phyloP scores from a whole-genome alignment of 768 basidiomycete genomes.

The Baorangia bicolor region DNA sequence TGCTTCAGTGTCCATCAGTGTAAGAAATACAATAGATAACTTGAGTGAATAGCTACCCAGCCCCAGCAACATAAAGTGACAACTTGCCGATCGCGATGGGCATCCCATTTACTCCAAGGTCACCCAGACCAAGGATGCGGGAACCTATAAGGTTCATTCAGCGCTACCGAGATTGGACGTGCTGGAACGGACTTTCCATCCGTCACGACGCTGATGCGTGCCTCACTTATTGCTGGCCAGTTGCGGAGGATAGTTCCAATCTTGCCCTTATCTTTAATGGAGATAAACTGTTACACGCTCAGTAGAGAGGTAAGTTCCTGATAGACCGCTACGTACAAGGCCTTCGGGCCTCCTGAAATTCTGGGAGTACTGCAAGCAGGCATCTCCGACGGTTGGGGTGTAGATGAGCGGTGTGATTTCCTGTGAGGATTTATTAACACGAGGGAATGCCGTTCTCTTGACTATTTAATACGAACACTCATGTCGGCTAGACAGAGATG shows the following conservation, averaged over 20 bases:
- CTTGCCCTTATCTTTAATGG: conserved; percentile 80
- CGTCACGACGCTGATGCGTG: conserved; percentile 90
- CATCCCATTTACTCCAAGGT: conserved; percentile 82
- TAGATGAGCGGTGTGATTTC: conserved; percentile 80
- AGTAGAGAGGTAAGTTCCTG: not conserved
- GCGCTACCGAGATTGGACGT: not conserved
- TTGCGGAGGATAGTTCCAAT: conserved; percentile 67
- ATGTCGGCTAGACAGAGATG: conserved; percentile 69
- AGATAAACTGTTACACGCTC: conserved; percentile 56
- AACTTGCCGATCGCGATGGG: conserved; percentile 92
- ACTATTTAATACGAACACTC: conserved; percentile 30
- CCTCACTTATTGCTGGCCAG: conserved; percentile 71
- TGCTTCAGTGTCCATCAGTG: not conserved
- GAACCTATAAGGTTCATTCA: conserved; percentile 48
- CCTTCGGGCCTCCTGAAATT: conserved; percentile 77
- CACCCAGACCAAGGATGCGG: conserved; percentile 86
- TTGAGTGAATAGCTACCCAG: conserved; percentile 54
- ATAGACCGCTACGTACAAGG: conserved; percentile 42
- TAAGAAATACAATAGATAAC: not conserved
- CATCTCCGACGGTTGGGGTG: conserved; percentile 91
- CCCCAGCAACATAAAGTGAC: conserved; percentile 85
- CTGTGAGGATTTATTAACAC: conserved; percentile 23
- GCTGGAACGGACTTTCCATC: conserved; percentile 54
- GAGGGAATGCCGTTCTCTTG: not conserved
- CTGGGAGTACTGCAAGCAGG: conserved; percentile 79